Conservation (phyloP, 768 basidiomycete genomes). For the Leccinum olivaceopallidum region DNA sequence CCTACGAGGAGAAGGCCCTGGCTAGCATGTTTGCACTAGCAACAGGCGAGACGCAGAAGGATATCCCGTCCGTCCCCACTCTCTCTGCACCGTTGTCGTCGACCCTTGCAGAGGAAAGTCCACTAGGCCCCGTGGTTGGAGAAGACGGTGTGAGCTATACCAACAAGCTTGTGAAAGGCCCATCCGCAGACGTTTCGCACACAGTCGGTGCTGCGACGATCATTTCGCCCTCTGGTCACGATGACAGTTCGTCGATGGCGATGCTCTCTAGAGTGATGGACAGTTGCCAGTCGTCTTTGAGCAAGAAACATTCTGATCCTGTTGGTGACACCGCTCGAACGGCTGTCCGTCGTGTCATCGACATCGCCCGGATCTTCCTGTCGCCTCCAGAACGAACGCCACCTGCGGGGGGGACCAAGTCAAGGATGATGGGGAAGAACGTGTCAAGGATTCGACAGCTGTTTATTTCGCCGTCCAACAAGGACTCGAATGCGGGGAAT, state of each 20-base stretch:
- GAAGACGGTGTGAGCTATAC: too few relatives aligned
- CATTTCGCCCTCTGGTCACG: neutral
- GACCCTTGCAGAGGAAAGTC: too few relatives aligned
- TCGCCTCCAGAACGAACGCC: neutral
- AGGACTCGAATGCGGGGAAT: neutral
- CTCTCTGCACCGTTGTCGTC: too few relatives aligned
- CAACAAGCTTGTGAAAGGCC: too few relatives aligned
- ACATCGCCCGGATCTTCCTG: neutral
- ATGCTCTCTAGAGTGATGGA: neutral
- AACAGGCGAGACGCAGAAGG: too few relatives aligned
- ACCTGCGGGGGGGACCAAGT: too few relatives aligned
- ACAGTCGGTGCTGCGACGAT: neutral
- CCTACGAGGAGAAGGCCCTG: neutral
- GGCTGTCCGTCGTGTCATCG: neutral
- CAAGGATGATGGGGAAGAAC: neutral
- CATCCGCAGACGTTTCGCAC: neutral
- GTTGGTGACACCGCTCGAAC: neutral
- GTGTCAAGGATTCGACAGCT: neutral
- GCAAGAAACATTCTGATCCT: neutral
- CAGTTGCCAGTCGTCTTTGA: neutral
- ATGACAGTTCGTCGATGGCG: neutral
- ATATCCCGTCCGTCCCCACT: too few relatives aligned
- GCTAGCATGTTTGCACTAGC: too few relatives aligned
- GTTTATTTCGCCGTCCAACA: slow-evolving; percentile 8
- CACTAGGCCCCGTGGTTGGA: too few relatives aligned